These are phyloP conservation scores for Phialemoniopsis sp. DNA, from an alignment of 2,329 filamentous ascomycete species.

Conservation along the genomic window DNA sequence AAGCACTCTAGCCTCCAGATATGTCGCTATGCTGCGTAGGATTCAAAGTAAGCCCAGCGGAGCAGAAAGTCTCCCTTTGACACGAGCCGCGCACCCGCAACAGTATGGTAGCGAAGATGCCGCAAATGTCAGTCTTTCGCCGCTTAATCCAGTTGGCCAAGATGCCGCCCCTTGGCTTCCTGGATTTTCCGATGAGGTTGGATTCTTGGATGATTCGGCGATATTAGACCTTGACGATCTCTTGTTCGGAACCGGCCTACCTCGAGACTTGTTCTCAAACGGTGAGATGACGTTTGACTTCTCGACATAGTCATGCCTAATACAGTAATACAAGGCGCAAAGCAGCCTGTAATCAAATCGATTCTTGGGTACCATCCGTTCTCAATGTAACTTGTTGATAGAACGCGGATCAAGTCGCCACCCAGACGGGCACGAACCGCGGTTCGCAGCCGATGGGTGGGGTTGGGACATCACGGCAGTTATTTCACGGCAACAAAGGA, in stretches of 20 bases:
- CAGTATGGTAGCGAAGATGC: too few species aligned
- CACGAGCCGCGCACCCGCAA: too few species aligned
- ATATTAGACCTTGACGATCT: conserved; percentile 1
- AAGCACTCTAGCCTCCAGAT: neutral
- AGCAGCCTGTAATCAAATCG: too few species aligned
- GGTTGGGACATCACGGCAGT: too few species aligned
- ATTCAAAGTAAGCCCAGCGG: neutral
- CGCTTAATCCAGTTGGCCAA: too few species aligned
- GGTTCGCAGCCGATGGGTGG: neutral
- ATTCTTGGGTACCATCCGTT: too few species aligned
- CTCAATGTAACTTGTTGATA: neutral
- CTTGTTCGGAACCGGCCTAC: conserved; percentile 1
- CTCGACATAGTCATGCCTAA: too few species aligned
- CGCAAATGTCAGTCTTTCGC: too few species aligned
- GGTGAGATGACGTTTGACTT: neutral
- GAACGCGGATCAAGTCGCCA: neutral
- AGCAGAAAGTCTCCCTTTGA: too few species aligned
- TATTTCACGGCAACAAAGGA: too few species aligned
- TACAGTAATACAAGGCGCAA: too few species aligned
- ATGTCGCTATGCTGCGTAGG: conserved; percentile 1
- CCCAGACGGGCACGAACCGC: neutral
- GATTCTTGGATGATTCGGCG: neutral
- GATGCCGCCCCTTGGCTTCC: too few species aligned
- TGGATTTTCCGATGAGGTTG: neutral
- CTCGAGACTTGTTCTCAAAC: neutral